These are phyloP conservation scores for Rhinocladiella similis DNA, from an alignment of 2,329 filamentous ascomycete genomes.

Conservation along the genomic window DNA sequence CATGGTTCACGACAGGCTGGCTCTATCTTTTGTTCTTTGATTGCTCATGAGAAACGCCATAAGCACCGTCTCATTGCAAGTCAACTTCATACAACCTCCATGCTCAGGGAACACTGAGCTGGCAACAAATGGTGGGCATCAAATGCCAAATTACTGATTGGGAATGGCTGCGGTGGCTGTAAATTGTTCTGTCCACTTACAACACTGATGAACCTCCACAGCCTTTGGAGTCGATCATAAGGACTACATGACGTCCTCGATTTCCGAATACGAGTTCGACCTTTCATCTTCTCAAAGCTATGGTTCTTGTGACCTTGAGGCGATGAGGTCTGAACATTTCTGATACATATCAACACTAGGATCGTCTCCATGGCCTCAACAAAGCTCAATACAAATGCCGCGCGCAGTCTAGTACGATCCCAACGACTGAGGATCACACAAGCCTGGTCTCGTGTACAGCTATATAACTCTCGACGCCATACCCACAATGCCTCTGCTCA, in stretches of 20 bases:
- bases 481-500: slow-evolving; percentile 5
- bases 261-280: neutral
- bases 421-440: neutral
- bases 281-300: too few relatives aligned
- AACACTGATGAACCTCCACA: too few relatives aligned
- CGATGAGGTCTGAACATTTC: too few relatives aligned
- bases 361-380: slow-evolving; percentile 10
- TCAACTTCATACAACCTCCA: too few relatives aligned
- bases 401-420: slow-evolving; percentile 10
- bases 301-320: too few relatives aligned
- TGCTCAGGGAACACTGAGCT: neutral
- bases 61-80: neutral
- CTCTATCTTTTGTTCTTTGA: neutral
- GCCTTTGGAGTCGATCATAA: neutral
- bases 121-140: neutral
- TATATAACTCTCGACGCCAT: slow-evolving; percentile 4
- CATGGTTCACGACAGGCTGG: slow-evolving; percentile 8
- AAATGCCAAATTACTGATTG: slow-evolving; percentile 1
- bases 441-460: neutral
- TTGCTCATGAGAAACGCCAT: slow-evolving; percentile 3
- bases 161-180: neutral
- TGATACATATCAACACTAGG: neutral
- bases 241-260: slow-evolving; percentile 12
- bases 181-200: neutral
- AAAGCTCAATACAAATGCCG: slow-evolving; percentile 4